Base-by-base conservation (phyloP, 2,329 filamentous ascomycete species). In the Myriosclerotinia curreyana region DNA sequence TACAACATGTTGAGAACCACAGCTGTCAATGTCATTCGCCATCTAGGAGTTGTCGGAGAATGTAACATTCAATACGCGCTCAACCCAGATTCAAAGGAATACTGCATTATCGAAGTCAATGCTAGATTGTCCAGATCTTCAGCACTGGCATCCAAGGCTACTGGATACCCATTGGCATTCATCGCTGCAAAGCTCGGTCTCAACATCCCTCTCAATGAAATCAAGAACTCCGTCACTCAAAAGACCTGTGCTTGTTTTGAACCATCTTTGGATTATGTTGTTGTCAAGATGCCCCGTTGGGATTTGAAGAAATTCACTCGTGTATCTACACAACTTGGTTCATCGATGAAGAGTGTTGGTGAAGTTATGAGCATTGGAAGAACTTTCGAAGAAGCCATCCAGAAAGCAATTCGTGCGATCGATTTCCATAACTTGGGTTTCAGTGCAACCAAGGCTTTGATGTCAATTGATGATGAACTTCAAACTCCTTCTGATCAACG, bases 181-280 rank as follows among this genome's bases (percentile, higher is more conserved):
- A 98, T 94, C 51, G 95, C 95, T 67, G 95, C 95, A 65, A 99
- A 99, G 83, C 98, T 99, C 72, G 95, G 93, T 76, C 87, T 99
- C 38, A 95, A 95, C 65, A 92, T 97, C 81, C 96, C 88, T 72
- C 85, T 99, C 31, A 95, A 95, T 49, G 93, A 98, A 79, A 86
- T 99, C 34, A 95, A 95, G 71, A 99, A 99, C 74, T 94, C 95
- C 65, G 95, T 99, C 64, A 99, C 95, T 66, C 96, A 96, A 82
- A 98, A 95, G 14, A 99, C 95, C 25, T 97, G 95, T 12, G 95
- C 95, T 75, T 98, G 98, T 83, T 99, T 99, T 76, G 95, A 99
- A 78, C 95, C 95, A 60, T 96, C 91, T 67, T 82, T 99, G 69
- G 95, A 99, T 75, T 99, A 99, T 77, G 92, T 99, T 69, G 95